phyloP scores from a whole-genome alignment of 495 filamentous ascomycete genomes.

The Penicillium riverlandense region DNA sequence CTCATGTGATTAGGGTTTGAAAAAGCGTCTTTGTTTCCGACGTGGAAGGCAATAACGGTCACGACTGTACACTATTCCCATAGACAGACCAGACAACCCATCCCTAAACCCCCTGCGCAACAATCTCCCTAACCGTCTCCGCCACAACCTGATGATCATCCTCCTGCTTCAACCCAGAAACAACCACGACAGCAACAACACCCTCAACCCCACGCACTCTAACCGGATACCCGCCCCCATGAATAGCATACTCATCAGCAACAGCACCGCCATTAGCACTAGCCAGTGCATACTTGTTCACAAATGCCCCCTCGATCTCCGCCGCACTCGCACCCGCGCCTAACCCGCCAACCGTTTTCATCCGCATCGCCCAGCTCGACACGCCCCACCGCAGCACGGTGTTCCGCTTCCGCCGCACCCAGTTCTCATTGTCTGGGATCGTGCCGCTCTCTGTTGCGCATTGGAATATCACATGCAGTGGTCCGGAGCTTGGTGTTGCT shows the following conservation, averaged over 20 bases:
- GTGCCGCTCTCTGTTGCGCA: conserved; percentile 49
- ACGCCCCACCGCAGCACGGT: conserved; percentile 65
- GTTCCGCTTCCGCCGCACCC: conserved; percentile 55
- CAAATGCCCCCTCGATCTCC: conserved; percentile 52
- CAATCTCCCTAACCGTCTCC: conserved; percentile 50
- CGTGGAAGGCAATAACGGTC: too few species aligned
- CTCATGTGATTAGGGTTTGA: too few species aligned
- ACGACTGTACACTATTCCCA: too few species aligned
- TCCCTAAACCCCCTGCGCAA: conserved; percentile 13
- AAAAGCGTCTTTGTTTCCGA: too few species aligned
- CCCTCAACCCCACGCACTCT: conserved; percentile 64
- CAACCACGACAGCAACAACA: conserved; percentile 63
- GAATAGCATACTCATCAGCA: conserved; percentile 60
- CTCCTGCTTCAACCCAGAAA: conserved; percentile 69
- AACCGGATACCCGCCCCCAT: conserved; percentile 68
- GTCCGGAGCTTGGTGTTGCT: conserved; percentile 27
- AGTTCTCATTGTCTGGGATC: conserved; percentile 53
- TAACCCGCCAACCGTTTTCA: conserved; percentile 39
- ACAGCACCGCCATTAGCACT: conserved; percentile 33
- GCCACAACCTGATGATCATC: conserved; percentile 71
- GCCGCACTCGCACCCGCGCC: conserved; percentile 7
- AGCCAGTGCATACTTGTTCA: conserved; percentile 45
- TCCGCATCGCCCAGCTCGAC: conserved; percentile 59
- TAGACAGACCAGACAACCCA: not conserved
- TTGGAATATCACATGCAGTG: conserved; percentile 54